phyloP scores from a whole-genome alignment of 2,329 filamentous ascomycete species.

The Colletotrichum lindemuthianum region DNA sequence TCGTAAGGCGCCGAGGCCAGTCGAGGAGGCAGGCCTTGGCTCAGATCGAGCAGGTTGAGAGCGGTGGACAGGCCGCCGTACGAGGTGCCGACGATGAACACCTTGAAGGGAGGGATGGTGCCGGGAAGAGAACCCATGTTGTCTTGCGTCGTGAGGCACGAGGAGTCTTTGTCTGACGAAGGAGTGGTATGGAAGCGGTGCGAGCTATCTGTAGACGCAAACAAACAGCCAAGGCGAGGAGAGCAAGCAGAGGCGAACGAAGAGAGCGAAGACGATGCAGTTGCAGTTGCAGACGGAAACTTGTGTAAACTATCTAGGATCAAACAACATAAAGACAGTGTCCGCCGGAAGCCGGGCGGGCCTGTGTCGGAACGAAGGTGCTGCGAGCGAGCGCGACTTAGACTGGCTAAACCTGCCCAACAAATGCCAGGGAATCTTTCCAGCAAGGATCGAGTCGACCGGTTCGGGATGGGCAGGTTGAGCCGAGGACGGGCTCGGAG shows the following conservation, averaged over 20 bases:
- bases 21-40: conserved; percentile 64
- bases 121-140: conserved; percentile 37
- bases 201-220: conserved; percentile 7
- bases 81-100: conserved; percentile 76
- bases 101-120: conserved; percentile 54
- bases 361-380: conserved; percentile 26
- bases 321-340: conserved; percentile 26
- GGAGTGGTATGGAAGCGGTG: neutral
- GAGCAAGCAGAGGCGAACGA: conserved; percentile 21
- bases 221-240: conserved; percentile 5
- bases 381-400: conserved; percentile 14
- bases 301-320: conserved; percentile 14
- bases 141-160: conserved; percentile 3
- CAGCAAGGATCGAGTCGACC: conserved; percentile 14
- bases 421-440: conserved; percentile 16
- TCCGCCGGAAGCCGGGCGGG: conserved; percentile 31
- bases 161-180: conserved; percentile 7
- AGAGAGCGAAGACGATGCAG: conserved; percentile 11
- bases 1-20: conserved; percentile 48
- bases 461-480: conserved; percentile 12
- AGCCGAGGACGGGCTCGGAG: conserved; percentile 30
- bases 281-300: conserved; percentile 22
- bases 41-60: conserved; percentile 74
- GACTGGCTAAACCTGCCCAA: conserved; percentile 25
- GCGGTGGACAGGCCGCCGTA: conserved; percentile 77